Evolutionary conservation across 2,329 filamentous ascomycete species (phyloP).

Genomic region (Phyllosticta citrichinensis): DNA sequence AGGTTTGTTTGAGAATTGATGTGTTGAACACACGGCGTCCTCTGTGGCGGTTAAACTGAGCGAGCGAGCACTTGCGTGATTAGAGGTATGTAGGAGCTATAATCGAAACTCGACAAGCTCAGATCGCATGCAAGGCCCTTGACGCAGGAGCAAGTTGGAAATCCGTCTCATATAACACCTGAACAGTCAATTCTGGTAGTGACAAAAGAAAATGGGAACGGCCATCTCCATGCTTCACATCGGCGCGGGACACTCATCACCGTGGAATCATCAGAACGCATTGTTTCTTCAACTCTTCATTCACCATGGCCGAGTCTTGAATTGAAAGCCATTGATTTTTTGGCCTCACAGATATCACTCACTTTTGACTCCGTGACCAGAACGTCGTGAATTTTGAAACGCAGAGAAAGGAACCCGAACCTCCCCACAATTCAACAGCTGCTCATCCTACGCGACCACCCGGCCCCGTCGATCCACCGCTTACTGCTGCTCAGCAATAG

Average conservation of each 20-base stretch:
- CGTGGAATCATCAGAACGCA: not conserved
- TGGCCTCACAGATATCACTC: slow-evolving; percentile 8
- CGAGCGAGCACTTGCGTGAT: too few relatives aligned
- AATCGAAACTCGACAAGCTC: too few relatives aligned
- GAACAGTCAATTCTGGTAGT: too few relatives aligned
- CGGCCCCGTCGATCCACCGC: slow-evolving; percentile 2
- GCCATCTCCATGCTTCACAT: too few relatives aligned
- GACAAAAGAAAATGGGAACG: too few relatives aligned
- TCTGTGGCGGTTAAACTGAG: too few relatives aligned
- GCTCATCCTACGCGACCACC: slow-evolving; percentile 1
- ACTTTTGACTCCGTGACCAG: slow-evolving; percentile 10
- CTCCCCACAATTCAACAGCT: not conserved
- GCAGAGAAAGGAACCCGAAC: slow-evolving; percentile 8
- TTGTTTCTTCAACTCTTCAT: slow-evolving; percentile 9
- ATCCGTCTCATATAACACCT: too few relatives aligned
- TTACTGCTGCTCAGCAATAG: slow-evolving; percentile 8
- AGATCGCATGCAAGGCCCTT: too few relatives aligned
- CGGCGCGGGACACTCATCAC: not conserved
- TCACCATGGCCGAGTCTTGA: slow-evolving; percentile 9
- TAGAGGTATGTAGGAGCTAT: too few relatives aligned
- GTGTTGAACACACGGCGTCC: too few relatives aligned
- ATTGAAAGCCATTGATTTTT: slow-evolving; percentile 9
- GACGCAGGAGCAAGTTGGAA: too few relatives aligned
- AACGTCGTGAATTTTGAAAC: slow-evolving; percentile 9
- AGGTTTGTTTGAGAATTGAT: too few relatives aligned